Conservation (phyloP, 1,284 basidiomycete species). For the Mycena citricolor region DNA sequence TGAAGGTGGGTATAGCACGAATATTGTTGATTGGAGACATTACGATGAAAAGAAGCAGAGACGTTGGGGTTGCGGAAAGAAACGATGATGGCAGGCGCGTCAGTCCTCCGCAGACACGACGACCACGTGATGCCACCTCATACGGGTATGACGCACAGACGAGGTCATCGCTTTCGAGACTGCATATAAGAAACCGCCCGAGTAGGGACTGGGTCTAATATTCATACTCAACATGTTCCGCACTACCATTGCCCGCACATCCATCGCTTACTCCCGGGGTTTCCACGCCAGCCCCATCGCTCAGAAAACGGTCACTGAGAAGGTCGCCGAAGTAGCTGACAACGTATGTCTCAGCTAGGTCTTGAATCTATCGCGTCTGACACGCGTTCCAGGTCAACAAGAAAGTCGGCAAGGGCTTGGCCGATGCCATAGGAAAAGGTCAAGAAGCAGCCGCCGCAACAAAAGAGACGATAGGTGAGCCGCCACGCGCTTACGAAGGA, state of each 20-base stretch:
- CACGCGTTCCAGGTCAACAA: slow-evolving; percentile 53
- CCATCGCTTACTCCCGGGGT: slow-evolving; percentile 30
- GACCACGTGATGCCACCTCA: no score
- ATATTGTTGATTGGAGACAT: no score
- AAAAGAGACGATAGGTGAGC: slow-evolving; percentile 54
- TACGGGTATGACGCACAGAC: slow-evolving; percentile 15
- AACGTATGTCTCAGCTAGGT: slow-evolving; percentile 39
- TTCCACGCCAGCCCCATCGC: slow-evolving; percentile 50
- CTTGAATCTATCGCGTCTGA: neutral
- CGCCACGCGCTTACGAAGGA: neutral
- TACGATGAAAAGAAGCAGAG: slow-evolving; percentile 5
- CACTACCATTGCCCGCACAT: slow-evolving; percentile 25
- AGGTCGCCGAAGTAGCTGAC: slow-evolving; percentile 58
- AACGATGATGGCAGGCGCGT: neutral
- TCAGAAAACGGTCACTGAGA: slow-evolving; percentile 57
- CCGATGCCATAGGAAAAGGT: slow-evolving; percentile 63
- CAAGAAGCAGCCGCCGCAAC: slow-evolving; percentile 56
- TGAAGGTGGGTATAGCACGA: no score
- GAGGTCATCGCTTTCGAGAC: no score
- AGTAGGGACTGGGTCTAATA: neutral
- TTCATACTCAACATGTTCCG: slow-evolving; percentile 26
- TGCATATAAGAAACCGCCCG: no score
- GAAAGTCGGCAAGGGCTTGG: slow-evolving; percentile 57
- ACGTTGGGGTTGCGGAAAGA: neutral
- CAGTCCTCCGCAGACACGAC: no score